phyloP scores from a whole-genome alignment of 805 yeast species.

The Metschnikowia koreensis region DNA sequence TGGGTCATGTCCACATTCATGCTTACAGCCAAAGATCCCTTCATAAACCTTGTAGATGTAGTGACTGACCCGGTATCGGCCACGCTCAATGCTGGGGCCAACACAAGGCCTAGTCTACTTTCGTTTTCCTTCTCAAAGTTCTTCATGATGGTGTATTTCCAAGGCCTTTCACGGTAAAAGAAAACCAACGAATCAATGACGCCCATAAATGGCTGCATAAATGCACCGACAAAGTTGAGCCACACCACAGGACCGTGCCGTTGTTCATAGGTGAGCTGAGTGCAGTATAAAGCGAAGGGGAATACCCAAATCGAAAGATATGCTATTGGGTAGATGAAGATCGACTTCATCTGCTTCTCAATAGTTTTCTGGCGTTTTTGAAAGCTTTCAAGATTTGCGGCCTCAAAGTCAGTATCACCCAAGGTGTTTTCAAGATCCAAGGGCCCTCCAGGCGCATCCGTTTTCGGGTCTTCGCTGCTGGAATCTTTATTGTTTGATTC shows the following conservation, averaged over 20 bases:
- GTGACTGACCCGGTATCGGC: constrained; percentile 24
- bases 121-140: constrained; percentile 37
- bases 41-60: constrained; percentile 25
- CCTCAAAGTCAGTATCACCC: constrained; percentile 47
- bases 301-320: constrained; percentile 79
- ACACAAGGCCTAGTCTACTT: constrained; percentile 23
- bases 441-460: constrained; percentile 8
- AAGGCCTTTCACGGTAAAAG: constrained; percentile 74
- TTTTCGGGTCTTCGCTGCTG: constrained; percentile 6
- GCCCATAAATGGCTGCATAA: constrained; percentile 79
- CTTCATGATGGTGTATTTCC: constrained; percentile 51
- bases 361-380: constrained; percentile 63
- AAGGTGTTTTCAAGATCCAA: constrained; percentile 21
- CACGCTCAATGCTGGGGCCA: constrained; percentile 3
- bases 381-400: constrained; percentile 59
- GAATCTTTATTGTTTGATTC: constrained; percentile 1
- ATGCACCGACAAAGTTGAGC: constrained; percentile 66
- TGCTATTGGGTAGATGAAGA: constrained; percentile 82
- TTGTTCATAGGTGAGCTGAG: constrained; percentile 51
- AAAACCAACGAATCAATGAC: constrained; percentile 75
- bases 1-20: constrained; percentile 29
- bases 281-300: constrained; percentile 67
- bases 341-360: constrained; percentile 72
- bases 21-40: constrained; percentile 29
- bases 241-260: constrained; percentile 55